Evolutionary conservation across 2,329 filamentous ascomycete genomes (phyloP).

Genomic region (Thielaviopsis punctulata): DNA sequence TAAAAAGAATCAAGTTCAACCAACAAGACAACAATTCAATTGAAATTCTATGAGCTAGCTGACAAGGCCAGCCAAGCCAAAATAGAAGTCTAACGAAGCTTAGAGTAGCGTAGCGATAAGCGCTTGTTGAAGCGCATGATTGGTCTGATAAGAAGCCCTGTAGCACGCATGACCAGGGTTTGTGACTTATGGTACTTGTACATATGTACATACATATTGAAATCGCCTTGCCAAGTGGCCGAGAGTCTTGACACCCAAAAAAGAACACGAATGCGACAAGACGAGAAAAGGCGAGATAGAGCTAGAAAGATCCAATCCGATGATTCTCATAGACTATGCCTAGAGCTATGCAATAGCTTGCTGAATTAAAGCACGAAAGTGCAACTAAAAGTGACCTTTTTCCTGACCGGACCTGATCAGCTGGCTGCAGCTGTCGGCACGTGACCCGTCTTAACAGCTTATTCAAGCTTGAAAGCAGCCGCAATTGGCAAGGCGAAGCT

Average conservation of each 20-base stretch:
- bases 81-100: slow-evolving; percentile 2
- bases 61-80: background rate
- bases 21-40: background rate
- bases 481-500: slow-evolving; percentile 8
- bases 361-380: too few species aligned
- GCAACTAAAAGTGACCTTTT: too few species aligned
- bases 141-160: slow-evolving; percentile 6
- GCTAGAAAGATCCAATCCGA: background rate
- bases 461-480: background rate
- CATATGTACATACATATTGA: background rate
- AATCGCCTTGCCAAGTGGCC: background rate
- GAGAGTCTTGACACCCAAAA: background rate
- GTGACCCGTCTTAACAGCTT: background rate
- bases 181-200: background rate
- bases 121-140: background rate
- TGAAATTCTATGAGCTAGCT: background rate
- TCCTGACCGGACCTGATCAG: background rate
- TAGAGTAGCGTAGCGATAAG: slow-evolving; percentile 1
- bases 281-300: too few species aligned
- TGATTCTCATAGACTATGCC: too few species aligned
- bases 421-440: background rate
- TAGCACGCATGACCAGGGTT: background rate
- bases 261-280: slow-evolving; percentile 1
- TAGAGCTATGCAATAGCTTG: background rate
- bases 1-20: background rate